Evolutionary conservation across 345 rosid species (phyloP), one percentile per base, ranked within the genome.

Genomic region (Euphorbia lathyris): DNA sequence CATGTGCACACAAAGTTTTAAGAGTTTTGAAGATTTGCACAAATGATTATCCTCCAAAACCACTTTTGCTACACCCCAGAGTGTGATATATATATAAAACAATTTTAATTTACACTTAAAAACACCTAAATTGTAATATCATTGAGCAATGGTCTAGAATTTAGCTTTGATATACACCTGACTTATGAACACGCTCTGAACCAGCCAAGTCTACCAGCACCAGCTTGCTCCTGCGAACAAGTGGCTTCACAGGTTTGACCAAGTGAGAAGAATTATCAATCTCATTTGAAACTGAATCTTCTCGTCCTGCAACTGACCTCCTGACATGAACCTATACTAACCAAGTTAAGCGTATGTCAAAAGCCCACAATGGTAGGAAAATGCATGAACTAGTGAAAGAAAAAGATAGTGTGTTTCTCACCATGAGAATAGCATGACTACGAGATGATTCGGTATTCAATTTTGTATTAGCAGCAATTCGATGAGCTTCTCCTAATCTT

Each of bases 181-280:
- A 77, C 61, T 77, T 77, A 25, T 73, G 74, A 73, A 73, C 56
- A 50, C 81, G 81, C 69, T 77, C 81, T 62, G 81, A 77, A 65
- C 77, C 81, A n/a, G 81, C 81, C 42, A 77, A 71, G 60, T 77
- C 81, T 43, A 77, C 81, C n/a, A 77, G 58, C 58, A 77, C 77
- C 58, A 77, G 70, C 67, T 77, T 77, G 71, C 81, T 77, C 63
- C 26, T 73, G 42, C 77, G 71, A 57, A 77, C 74, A 73, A 77
- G 69, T 17, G 71, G 81, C 63, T 53, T 77, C 22, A 59, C 70
- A 45, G 81, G 81, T 64, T 73, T 77, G 25, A 73, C 71, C 51
- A 77, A 73, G 53, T 73, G 81, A 58, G 77, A 73, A 17, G 81
- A 73, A 45, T 26, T 42, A 32, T 64, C 74, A 9, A 47, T 52